A percentile compares a stretch with the other conserved stretches of the same genome.
These are phyloP conservation scores for Acanthamoeba healyi DNA, from an alignment of 208 protist genomes.

Conservation along the genomic window DNA sequence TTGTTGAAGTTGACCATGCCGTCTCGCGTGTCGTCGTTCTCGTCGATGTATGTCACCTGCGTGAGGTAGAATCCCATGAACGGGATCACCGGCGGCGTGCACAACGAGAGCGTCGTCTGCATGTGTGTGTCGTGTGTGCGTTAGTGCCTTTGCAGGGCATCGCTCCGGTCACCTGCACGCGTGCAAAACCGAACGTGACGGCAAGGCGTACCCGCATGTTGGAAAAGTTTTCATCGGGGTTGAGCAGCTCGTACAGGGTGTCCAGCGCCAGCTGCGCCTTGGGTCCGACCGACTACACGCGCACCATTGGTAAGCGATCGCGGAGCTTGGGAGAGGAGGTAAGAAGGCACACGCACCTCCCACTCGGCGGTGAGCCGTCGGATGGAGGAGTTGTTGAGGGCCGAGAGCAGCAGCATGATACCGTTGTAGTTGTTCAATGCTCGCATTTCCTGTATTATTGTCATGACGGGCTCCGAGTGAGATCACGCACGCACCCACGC, in stretches of 20 bases:
- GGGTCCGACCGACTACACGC: conserved; percentile 18
- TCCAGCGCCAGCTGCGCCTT: conserved; percentile 41
- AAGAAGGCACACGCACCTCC: background rate
- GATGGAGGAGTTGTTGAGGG: conserved; percentile 52
- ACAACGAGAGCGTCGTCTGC: conserved; percentile 11
- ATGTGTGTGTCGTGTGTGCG: background rate
- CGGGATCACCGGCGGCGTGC: conserved; percentile 53
- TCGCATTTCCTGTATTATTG: conserved; percentile 16
- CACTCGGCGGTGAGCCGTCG: conserved; percentile 31
- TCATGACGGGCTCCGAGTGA: background rate
- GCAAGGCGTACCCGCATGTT: conserved; percentile 27
- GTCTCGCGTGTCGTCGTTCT: conserved; percentile 58
- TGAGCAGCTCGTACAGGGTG: conserved; percentile 63
- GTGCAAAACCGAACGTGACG: too few relatives aligned
- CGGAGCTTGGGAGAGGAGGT: too few relatives aligned
- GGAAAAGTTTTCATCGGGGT: conserved; percentile 64
- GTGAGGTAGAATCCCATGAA: conserved; percentile 69
- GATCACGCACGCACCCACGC: background rate
- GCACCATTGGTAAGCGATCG: background rate
- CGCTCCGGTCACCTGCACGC: too few relatives aligned
- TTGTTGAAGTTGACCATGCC: conserved; percentile 77
- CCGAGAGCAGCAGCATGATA: conserved; percentile 53
- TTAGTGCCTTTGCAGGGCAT: too few relatives aligned
- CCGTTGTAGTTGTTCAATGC: conserved; percentile 71
- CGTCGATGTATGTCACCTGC: conserved; percentile 69